Evolutionary conservation across 805 yeast species (phyloP).

Genomic region (Metschnikowia rubicola): DNA sequence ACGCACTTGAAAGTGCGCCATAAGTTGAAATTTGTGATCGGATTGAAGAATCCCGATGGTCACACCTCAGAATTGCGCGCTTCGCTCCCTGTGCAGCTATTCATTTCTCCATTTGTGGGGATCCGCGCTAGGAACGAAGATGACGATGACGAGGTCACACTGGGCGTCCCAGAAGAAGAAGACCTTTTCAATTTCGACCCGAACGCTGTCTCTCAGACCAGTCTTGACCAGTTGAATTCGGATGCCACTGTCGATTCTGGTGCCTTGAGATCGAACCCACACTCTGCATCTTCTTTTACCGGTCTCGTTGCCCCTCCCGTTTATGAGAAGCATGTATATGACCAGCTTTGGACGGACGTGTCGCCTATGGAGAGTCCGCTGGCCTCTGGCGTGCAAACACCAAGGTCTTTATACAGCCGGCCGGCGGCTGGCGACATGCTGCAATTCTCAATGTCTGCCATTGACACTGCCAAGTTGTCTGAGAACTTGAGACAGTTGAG

Average conservation of each 20-base stretch:
- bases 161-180: conserved; percentile 26
- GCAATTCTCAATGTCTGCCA: conserved; percentile 34
- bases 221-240: conserved; percentile 11
- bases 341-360: conserved; percentile 69
- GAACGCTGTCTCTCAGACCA: conserved; percentile 5
- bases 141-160: conserved; percentile 13
- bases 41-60: conserved; percentile 82
- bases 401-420: conserved; percentile 21
- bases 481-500: conserved; percentile 53
- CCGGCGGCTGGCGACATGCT: conserved; percentile 14
- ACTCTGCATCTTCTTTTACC: conserved; percentile 30
- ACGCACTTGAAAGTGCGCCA: conserved; percentile 79
- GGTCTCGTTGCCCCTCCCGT: conserved; percentile 78
- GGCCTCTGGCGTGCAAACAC: conserved; percentile 41
- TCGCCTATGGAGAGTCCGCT: conserved; percentile 48
- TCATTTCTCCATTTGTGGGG: conserved; percentile 78
- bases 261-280: conserved; percentile 22
- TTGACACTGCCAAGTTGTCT: conserved; percentile 41
- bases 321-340: conserved; percentile 78
- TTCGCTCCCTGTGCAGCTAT: conserved; percentile 74
- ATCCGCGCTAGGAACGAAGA: conserved; percentile 48
- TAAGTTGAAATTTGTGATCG: conserved; percentile 76
- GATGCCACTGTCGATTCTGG: conserved; percentile 6
- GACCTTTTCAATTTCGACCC: conserved; percentile 22
- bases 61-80: conserved; percentile 91